These are phyloP conservation scores for Aspergillus avenaceus DNA, from an alignment of 495 filamentous ascomycete genomes.

Conservation along the genomic window DNA sequence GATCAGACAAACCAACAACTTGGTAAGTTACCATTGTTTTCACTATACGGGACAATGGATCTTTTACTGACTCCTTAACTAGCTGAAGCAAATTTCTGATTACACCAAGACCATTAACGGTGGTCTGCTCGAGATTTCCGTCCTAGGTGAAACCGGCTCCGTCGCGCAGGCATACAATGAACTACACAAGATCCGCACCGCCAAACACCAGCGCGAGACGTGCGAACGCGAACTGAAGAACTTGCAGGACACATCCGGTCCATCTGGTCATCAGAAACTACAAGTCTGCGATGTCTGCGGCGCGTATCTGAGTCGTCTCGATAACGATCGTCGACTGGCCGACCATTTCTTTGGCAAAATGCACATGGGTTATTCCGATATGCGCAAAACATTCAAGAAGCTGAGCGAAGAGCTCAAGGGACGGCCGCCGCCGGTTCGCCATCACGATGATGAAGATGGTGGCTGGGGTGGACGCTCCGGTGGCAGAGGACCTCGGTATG, in stretches of 20 bases:
- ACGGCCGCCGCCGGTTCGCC: conserved; percentile 56
- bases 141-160: conserved; percentile 76
- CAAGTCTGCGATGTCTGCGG: conserved; percentile 98
- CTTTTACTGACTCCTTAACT: neutral
- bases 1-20: conserved; percentile 89
- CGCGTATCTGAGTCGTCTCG: conserved; percentile 83
- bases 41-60: neutral
- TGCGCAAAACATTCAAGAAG: conserved; percentile 86
- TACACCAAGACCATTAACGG: conserved; percentile 73
- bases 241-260: conserved; percentile 86
- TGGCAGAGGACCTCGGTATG: conserved; percentile 31
- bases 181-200: conserved; percentile 74
- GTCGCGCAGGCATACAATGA: conserved; percentile 81
- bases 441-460: conserved; percentile 49
- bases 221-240: conserved; percentile 87
- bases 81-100: conserved; percentile 85
- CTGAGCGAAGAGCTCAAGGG: conserved; percentile 81
- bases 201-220: conserved; percentile 77
- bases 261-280: conserved; percentile 92
- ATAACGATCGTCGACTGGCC: conserved; percentile 89
- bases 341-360: conserved; percentile 99
- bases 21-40: no score
- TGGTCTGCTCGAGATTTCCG: conserved; percentile 78
- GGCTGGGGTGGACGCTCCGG: conserved; percentile 50
- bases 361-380: conserved; percentile 97